phyloP scores from a whole-genome alignment of 2,329 filamentous ascomycete species.

The Aureobasidium leucospermi region DNA sequence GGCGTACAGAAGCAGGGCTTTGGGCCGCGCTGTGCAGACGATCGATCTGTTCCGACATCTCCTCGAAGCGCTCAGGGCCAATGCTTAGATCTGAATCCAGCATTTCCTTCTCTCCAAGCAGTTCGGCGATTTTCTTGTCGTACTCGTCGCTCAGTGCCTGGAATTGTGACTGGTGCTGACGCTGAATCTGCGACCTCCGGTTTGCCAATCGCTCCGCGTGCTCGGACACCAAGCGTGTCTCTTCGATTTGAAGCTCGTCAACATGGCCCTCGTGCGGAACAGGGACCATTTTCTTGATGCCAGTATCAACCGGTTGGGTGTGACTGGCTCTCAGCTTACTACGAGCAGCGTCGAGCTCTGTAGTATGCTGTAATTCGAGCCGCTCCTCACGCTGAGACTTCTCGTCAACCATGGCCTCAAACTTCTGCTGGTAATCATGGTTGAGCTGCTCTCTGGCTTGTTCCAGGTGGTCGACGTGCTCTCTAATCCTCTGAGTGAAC shows the following conservation, averaged over 20 bases:
- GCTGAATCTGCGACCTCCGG: constrained; percentile 29
- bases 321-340: constrained; percentile 25
- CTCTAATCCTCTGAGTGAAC: constrained; percentile 29
- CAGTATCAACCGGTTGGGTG: constrained; percentile 3
- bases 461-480: constrained; percentile 31
- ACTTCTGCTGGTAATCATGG: constrained; percentile 27
- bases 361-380: constrained; percentile 23
- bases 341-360: constrained; percentile 27
- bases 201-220: constrained; percentile 27
- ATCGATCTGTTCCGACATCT: constrained; percentile 24
- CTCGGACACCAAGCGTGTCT: constrained; percentile 27
- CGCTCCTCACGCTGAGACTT: constrained; percentile 26
- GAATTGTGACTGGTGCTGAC: constrained; percentile 29
- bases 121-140: constrained; percentile 24
- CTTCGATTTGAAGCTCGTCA: constrained; percentile 18
- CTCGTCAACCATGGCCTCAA: constrained; percentile 25
- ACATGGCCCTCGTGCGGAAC: not conserved
- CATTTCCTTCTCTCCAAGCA: constrained; percentile 23
- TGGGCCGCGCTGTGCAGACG: constrained; percentile 16
- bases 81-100: constrained; percentile 28
- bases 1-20: constrained; percentile 1
- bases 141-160: constrained; percentile 28
- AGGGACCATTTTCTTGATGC: not conserved
- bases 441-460: constrained; percentile 28
- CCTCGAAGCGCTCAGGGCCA: constrained; percentile 27